phyloP scores from a whole-genome alignment of 2,329 filamentous ascomycete species.

The Alternaria atra region DNA sequence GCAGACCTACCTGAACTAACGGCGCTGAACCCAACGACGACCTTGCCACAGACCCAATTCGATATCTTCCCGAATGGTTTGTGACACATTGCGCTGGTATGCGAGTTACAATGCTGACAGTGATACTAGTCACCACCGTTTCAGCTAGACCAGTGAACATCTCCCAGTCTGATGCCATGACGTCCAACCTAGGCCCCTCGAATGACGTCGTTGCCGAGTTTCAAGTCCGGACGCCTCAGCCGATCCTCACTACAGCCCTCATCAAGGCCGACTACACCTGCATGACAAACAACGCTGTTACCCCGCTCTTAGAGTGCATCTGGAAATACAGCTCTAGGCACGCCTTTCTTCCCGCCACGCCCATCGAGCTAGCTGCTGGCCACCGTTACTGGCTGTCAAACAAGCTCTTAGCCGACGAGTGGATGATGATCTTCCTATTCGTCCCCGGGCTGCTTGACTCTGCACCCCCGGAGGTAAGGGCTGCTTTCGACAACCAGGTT shows the following conservation, averaged over 20 bases:
- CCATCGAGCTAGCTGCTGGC: slow-evolving; percentile 6
- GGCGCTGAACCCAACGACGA: background rate
- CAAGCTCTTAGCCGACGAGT: slow-evolving; percentile 5
- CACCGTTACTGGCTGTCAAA: slow-evolving; percentile 12
- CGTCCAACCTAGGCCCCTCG: background rate
- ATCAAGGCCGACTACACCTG: background rate
- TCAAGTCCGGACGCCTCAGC: background rate
- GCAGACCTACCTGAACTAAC: background rate
- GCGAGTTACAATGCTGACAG: background rate
- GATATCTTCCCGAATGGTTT: too few species aligned
- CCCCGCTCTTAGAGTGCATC: background rate
- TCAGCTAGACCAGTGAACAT: background rate
- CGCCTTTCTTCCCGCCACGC: background rate
- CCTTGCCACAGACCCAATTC: background rate
- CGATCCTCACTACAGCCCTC: background rate
- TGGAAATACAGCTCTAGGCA: background rate
- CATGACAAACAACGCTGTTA: background rate
- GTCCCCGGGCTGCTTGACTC: background rate
- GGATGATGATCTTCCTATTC: slow-evolving; percentile 8
- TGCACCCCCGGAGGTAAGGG: slow-evolving; percentile 3
- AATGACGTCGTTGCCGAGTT: background rate
- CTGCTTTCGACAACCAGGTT: slow-evolving; percentile 1
- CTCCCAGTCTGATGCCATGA: background rate
- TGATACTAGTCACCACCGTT: background rate
- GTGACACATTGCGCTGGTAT: too few species aligned